A percentile compares a stretch with the other conserved stretches of the same genome.
Evolutionary conservation across 345 rosid species (phyloP).

Genomic region (Limnanthes douglasii): DNA sequence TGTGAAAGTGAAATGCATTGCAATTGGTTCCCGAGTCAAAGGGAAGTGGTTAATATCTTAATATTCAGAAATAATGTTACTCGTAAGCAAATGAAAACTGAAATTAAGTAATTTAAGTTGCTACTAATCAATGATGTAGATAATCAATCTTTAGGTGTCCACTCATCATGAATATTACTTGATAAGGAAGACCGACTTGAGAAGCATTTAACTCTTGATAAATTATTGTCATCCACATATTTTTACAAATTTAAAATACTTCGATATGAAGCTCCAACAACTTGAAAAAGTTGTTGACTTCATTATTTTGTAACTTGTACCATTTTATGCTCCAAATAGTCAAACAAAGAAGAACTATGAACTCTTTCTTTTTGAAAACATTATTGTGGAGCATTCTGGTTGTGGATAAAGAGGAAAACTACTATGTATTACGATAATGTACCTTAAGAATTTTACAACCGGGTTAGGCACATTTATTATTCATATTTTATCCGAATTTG

Average conservation of each 20-base stretch:
- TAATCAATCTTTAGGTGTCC: constrained; percentile 41
- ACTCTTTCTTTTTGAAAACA: constrained; percentile 45
- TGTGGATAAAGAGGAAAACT: constrained; percentile 40
- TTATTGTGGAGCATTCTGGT: constrained; percentile 42
- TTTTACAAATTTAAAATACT: constrained; percentile 53
- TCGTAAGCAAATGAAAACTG: constrained; percentile 72
- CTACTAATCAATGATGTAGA: constrained; percentile 40
- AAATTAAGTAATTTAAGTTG: constrained; percentile 46
- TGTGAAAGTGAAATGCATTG: constrained; percentile 72
- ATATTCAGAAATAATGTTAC: constrained; percentile 72
- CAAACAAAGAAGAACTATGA: constrained; percentile 48
- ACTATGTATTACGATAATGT: too few relatives aligned
- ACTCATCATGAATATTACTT: constrained; percentile 48
- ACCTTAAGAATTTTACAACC: too few relatives aligned
- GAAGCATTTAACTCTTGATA: constrained; percentile 11
- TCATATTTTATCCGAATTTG: too few relatives aligned
- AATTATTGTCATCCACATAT: constrained; percentile 47
- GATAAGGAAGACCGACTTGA: constrained; percentile 27
- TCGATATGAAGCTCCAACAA: constrained; percentile 64
- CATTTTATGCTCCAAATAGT: constrained; percentile 22
- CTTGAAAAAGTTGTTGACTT: constrained; percentile 49
- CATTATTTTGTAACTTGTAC: constrained; percentile 40
- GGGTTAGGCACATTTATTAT: too few relatives aligned
- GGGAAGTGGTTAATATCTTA: constrained; percentile 56
- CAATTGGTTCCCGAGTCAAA: constrained; percentile 35